Percentiles rank a stretch among this genome's conserved stretches.
Conservation (phyloP, 1,139 yeast species). For the Candida pseudoviswanathii region DNA sequence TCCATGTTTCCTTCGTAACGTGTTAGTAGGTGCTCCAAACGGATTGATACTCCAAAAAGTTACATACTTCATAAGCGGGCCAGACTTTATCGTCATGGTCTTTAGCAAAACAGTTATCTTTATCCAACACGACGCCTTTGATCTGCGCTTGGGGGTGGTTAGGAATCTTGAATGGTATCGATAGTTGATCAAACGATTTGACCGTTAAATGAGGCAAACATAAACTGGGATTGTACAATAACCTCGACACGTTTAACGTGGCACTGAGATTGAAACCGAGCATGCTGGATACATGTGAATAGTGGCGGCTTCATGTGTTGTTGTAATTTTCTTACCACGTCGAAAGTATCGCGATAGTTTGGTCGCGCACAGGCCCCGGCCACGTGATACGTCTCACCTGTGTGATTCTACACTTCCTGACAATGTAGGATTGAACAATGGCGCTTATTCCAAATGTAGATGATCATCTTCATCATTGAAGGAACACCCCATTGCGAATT, state of each 20-base stretch:
- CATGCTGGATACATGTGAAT: slow-evolving; percentile 17
- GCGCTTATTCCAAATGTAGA: too few species aligned
- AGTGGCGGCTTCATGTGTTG: background rate
- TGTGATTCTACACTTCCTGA: too few species aligned
- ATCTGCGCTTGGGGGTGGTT: slow-evolving; percentile 38
- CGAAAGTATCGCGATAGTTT: too few species aligned
- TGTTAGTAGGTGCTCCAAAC: slow-evolving; percentile 7
- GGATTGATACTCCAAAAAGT: too few species aligned
- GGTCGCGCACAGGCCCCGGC: too few species aligned
- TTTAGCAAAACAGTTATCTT: slow-evolving; percentile 92
- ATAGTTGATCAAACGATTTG: slow-evolving; percentile 63
- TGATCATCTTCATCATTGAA: too few species aligned
- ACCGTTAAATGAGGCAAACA: slow-evolving; percentile 70
- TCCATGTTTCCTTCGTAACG: slow-evolving; percentile 51
- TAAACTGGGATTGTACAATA: slow-evolving; percentile 63
- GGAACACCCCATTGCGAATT: too few species aligned
- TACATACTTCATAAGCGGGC: slow-evolving; percentile 59
- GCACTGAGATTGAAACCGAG: slow-evolving; percentile 65
- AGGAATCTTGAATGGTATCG: slow-evolving; percentile 46
- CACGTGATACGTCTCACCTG: too few species aligned
- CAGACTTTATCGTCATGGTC: slow-evolving; percentile 82
- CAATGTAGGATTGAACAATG: too few species aligned
- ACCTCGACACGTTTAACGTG: slow-evolving; percentile 63
- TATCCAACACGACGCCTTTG: slow-evolving; percentile 84
- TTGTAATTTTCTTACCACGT: background rate